These are phyloP conservation scores for Cryptosporidium xiaoi DNA, from an alignment of 169 alveolate genomes.

Conservation along the genomic window DNA sequence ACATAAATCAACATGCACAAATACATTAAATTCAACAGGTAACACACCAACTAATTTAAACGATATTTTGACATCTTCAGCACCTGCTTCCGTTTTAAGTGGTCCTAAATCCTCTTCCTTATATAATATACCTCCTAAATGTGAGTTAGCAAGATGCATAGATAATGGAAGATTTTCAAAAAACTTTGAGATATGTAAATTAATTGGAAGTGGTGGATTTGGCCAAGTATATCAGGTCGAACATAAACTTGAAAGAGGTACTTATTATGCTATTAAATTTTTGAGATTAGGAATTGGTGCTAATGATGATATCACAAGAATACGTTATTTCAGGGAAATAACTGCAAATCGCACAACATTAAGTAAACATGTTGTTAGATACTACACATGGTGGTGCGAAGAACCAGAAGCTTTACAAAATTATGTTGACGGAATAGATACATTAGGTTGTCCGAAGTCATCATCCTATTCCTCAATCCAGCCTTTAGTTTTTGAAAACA, in stretches of 20 bases:
- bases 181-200: conserved; percentile 84
- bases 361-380: conserved; percentile 90
- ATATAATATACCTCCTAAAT: conserved; percentile 49
- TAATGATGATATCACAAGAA: conserved; percentile 84
- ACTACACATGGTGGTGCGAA: conserved; percentile 94
- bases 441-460: conserved; percentile 81
- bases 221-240: conserved; percentile 89
- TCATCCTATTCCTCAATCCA: conserved; percentile 70
- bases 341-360: conserved; percentile 88
- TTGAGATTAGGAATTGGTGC: conserved; percentile 84
- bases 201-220: conserved; percentile 91
- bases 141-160: conserved; percentile 61
- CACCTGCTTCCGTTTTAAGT: conserved; percentile 28
- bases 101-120: conserved; percentile 60
- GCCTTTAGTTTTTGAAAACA: conserved; percentile 31
- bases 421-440: conserved; percentile 80
- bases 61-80: neutral
- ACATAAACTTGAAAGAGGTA: conserved; percentile 89
- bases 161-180: conserved; percentile 89
- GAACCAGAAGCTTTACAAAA: conserved; percentile 89
- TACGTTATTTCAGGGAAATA: conserved; percentile 88
- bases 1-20: conserved; percentile 10
- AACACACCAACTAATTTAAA: conserved; percentile 19
- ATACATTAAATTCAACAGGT: neutral
- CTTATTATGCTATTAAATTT: conserved; percentile 87